Conservation (phyloP, 257 asterid species). For the Jasminum sambac region DNA sequence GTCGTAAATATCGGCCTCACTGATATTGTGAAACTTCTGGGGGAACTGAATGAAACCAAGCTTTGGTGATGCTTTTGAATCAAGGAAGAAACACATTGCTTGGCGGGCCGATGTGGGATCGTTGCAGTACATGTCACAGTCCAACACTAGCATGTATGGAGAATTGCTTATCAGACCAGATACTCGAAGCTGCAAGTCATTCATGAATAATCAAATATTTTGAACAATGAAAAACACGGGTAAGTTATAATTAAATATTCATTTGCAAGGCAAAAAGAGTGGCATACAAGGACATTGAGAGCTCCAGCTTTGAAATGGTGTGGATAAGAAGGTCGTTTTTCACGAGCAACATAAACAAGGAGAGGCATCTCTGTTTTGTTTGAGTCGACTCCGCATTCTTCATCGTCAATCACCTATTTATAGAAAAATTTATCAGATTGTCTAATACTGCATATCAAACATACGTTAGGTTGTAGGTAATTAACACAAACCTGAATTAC, state of each 20-base stretch:
- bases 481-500: conserved; percentile 41
- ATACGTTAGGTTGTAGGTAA: not conserved
- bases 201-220: conserved; percentile 8
- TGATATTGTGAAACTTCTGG: conserved; percentile 55
- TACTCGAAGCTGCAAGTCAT: conserved; percentile 58
- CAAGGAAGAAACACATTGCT: conserved; percentile 56
- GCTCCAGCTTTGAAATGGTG: conserved; percentile 91
- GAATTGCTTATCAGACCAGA: conserved; percentile 70
- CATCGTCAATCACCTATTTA: conserved; percentile 46
- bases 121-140: conserved; percentile 56
- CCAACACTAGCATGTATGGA: conserved; percentile 55
- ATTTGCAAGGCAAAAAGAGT: not conserved
- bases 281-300: conserved; percentile 54
- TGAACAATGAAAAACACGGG: not conserved
- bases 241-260: not conserved
- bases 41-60: conserved; percentile 72
- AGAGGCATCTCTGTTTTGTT: conserved; percentile 39
- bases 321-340: conserved; percentile 55
- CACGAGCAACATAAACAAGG: conserved; percentile 64
- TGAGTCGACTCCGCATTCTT: conserved; percentile 12
- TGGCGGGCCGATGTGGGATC: conserved; percentile 55
- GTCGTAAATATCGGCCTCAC: conserved; percentile 53
- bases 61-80: conserved; percentile 36
- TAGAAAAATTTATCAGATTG: not conserved
- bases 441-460: not conserved